Conservation (phyloP, 148 eudicot species). For the Linanthus parryae region DNA sequence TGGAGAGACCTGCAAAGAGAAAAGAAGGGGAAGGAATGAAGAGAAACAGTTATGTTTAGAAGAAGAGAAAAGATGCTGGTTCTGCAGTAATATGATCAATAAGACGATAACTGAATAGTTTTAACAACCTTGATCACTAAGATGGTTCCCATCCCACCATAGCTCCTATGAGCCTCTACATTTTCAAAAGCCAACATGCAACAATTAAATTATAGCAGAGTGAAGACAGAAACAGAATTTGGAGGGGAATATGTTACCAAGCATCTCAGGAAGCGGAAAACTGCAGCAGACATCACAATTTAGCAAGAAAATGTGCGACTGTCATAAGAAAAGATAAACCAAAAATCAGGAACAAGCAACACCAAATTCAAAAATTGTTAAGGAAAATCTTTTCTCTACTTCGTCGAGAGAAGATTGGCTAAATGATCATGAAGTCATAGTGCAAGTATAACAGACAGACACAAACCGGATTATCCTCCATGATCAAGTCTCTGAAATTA, state of each 20-base stretch:
- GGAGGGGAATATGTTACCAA: constrained; percentile 40
- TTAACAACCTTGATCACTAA: constrained; percentile 58
- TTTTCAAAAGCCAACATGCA: constrained; percentile 5
- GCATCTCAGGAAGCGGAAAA: constrained; percentile 86
- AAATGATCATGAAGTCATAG: neutral
- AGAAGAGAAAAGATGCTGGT: neutral
- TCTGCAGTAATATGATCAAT: neutral
- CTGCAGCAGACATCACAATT: constrained; percentile 94
- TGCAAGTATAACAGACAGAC: constrained; percentile 11
- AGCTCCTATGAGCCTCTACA: constrained; percentile 62
- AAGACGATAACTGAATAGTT: neutral
- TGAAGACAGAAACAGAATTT: neutral
- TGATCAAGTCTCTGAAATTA: constrained; percentile 62
- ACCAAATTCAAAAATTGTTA: neutral
- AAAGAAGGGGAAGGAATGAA: neutral
- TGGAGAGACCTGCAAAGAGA: constrained; percentile 43
- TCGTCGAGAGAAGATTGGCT: neutral
- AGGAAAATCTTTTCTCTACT: neutral
- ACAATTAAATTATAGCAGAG: neutral
- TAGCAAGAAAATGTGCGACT: constrained; percentile 80
- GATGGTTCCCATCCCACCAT: constrained; percentile 68
- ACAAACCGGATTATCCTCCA: constrained; percentile 70
- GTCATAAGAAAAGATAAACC: constrained; percentile 14
- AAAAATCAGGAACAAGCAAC: neutral
- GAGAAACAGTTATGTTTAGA: neutral